Conservation (phyloP, 73 alveolate genomes). For the Blepharisma stoltei region DNA sequence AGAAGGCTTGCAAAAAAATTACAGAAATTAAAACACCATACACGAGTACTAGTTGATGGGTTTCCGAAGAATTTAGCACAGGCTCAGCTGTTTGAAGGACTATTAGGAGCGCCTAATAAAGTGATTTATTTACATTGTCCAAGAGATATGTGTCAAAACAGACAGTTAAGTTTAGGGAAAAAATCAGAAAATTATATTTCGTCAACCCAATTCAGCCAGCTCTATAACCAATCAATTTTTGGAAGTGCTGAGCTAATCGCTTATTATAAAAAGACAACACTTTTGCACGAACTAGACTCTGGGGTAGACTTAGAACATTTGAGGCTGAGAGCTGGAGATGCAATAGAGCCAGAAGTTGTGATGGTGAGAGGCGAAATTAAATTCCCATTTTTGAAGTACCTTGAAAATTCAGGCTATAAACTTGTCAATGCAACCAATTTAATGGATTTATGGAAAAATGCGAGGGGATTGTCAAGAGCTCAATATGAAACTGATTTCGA, state of each 20-base stretch:
- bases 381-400: not conserved
- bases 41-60: conserved; percentile 70
- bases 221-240: not conserved
- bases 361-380: conserved; percentile 14
- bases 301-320: not conserved
- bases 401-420: conserved; percentile 9
- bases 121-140: conserved; percentile 47
- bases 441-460: conserved; percentile 18
- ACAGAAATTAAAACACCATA: conserved; percentile 48
- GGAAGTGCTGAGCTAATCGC: not conserved
- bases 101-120: conserved; percentile 39
- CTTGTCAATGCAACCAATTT: not conserved
- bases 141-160: conserved; percentile 54
- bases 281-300: not conserved
- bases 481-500: not conserved
- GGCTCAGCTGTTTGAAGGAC: conserved; percentile 59
- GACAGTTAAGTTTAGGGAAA: conserved; percentile 50
- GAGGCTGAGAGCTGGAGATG: not conserved
- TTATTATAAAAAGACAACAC: not conserved
- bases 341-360: conserved; percentile 18
- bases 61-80: conserved; percentile 73
- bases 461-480: conserved; percentile 10
- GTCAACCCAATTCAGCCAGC: conserved; percentile 27
- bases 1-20: conserved; percentile 50
- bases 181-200: conserved; percentile 38